Percentiles rank a stretch among this genome's conserved stretches.
These are phyloP conservation scores for Solanum peruvianum DNA, from an alignment of 257 asterid genomes.

Conservation along the genomic window DNA sequence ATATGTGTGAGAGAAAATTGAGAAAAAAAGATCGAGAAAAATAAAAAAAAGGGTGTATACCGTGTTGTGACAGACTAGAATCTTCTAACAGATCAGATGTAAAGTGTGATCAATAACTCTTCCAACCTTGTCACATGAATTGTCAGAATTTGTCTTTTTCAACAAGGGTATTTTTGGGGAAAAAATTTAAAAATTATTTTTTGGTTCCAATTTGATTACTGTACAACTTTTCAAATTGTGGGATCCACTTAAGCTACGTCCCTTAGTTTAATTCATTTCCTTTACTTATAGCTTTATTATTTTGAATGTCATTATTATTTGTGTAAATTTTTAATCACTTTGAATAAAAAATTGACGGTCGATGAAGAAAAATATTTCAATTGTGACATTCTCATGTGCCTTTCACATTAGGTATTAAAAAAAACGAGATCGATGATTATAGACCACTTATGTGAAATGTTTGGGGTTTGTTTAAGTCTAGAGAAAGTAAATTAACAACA, in stretches of 20 bases:
- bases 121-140: neutral
- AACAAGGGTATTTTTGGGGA: neutral
- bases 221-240: neutral
- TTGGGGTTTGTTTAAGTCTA: neutral
- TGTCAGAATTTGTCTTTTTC: neutral
- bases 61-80: neutral
- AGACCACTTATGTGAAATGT: neutral
- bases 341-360: neutral
- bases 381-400: neutral
- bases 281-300: neutral
- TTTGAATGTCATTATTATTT: neutral
- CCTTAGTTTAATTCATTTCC: neutral
- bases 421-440: neutral
- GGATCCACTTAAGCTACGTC: neutral
- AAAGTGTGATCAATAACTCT: neutral
- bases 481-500: neutral
- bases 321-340: neutral
- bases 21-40: neutral
- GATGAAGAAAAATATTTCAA: neutral
- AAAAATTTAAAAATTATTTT: neutral
- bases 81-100: too few relatives aligned
- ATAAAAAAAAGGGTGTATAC: neutral
- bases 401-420: neutral
- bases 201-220: neutral
- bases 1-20: neutral